Evolutionary conservation across 768 basidiomycete genomes (phyloP).

Genomic region (Agrocybe pediades): DNA sequence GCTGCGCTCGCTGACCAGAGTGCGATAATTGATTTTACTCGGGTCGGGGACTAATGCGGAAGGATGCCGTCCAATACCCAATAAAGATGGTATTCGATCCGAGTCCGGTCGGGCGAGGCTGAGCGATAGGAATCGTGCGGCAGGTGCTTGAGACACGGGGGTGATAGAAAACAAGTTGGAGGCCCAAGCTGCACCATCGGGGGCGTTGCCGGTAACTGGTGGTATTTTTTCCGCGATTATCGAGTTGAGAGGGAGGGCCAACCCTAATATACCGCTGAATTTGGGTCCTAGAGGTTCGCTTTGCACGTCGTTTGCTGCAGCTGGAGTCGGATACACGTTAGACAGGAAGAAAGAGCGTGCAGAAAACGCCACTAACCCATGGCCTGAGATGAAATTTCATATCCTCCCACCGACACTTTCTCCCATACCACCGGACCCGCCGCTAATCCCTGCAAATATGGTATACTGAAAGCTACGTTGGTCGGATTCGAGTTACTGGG

Average conservation of each 20-base stretch:
- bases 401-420: conserved; percentile 59
- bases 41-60: conserved; percentile 52
- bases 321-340: conserved; percentile 32
- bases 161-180: conserved; percentile 76
- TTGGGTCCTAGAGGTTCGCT: conserved; percentile 56
- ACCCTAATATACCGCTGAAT: conserved; percentile 73
- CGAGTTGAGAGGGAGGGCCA: conserved; percentile 75
- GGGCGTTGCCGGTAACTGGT: conserved; percentile 46
- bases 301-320: conserved; percentile 55
- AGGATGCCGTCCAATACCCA: conserved; percentile 76
- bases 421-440: conserved; percentile 75
- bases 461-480: conserved; percentile 44
- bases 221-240: conserved; percentile 56
- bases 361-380: conserved; percentile 55
- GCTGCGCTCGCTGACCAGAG: conserved; percentile 37
- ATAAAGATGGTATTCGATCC: conserved; percentile 50
- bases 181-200: conserved; percentile 67
- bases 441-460: conserved; percentile 61
- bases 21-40: conserved; percentile 48
- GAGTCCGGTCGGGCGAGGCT: conserved; percentile 71
- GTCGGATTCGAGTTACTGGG: conserved; percentile 49
- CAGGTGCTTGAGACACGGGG: conserved; percentile 50
- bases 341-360: background rate
- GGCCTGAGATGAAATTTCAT: conserved; percentile 65
- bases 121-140: conserved; percentile 66